Conservation (phyloP, 345 rosid genomes). For the Dipteronia sinensis region DNA sequence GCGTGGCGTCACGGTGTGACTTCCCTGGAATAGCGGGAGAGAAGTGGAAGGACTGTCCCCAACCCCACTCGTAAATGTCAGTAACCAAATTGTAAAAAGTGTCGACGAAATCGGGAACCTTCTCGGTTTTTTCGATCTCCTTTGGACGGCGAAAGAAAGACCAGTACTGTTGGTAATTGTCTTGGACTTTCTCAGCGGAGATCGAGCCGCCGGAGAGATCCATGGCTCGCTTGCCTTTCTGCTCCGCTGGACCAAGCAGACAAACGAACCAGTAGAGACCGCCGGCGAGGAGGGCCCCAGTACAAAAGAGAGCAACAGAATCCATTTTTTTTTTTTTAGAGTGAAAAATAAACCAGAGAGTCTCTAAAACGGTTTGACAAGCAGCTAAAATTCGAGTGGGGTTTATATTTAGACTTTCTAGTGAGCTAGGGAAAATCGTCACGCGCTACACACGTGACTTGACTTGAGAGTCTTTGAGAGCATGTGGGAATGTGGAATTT, state of each 20-base stretch:
- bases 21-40: slow-evolving; percentile 78
- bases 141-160: slow-evolving; percentile 86
- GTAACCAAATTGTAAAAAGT: slow-evolving; percentile 92
- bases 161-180: slow-evolving; percentile 82
- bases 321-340: slow-evolving; percentile 42
- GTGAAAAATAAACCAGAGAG: background rate
- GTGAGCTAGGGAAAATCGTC: too few relatives aligned
- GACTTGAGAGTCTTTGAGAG: too few relatives aligned
- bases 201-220: slow-evolving; percentile 94
- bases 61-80: slow-evolving; percentile 99
- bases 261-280: slow-evolving; percentile 91
- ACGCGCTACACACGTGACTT: too few relatives aligned
- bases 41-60: slow-evolving; percentile 99
- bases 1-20: slow-evolving; percentile 84
- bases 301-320: slow-evolving; percentile 58
- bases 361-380: too few relatives aligned
- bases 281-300: slow-evolving; percentile 68
- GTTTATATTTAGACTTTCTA: too few relatives aligned
- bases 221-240: slow-evolving; percentile 67
- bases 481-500: too few relatives aligned
- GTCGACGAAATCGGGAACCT: slow-evolving; percentile 90
- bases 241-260: slow-evolving; percentile 86
- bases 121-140: slow-evolving; percentile 78
- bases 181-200: slow-evolving; percentile 76
- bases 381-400: too few relatives aligned